Evolutionary conservation across 2,329 filamentous ascomycete species (phyloP).

Genomic region (Talaromyces sp.): DNA sequence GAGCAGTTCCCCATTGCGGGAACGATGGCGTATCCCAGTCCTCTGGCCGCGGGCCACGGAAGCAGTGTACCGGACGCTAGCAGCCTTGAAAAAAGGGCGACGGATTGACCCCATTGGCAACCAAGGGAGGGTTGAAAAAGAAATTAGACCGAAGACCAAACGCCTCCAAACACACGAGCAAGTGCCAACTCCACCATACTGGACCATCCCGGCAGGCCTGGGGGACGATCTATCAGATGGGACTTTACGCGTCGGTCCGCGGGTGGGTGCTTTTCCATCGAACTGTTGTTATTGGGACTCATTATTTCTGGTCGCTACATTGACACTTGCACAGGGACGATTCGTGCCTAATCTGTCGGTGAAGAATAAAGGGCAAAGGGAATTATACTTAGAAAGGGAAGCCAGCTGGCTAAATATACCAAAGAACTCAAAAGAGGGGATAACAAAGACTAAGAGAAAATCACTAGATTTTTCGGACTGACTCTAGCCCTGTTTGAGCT

Average conservation of each 20-base stretch:
- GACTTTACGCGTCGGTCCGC: conserved; percentile 19
- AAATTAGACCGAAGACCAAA: background rate
- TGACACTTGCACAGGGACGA: background rate
- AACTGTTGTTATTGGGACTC: background rate
- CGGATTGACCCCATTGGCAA: background rate
- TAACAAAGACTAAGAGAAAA: background rate
- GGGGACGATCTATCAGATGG: conserved; percentile 23
- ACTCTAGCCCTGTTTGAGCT: conserved; percentile 8
- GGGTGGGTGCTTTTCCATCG: conserved; percentile 14
- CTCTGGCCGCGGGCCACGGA: conserved; percentile 6
- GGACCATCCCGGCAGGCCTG: conserved; percentile 9
- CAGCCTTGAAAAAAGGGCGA: background rate
- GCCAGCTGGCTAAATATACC: background rate
- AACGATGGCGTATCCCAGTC: conserved; percentile 6
- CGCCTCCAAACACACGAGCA: background rate
- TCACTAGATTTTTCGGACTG: background rate
- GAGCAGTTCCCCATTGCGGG: background rate
- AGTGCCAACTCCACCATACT: background rate
- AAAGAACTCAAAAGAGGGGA: background rate
- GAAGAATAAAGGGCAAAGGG: background rate
- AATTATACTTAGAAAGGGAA: background rate
- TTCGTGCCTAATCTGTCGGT: too few species aligned
- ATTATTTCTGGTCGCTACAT: background rate
- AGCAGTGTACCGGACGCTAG: conserved; percentile 3
- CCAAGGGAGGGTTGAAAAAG: background rate